Base-by-base conservation (phyloP, 2,329 filamentous ascomycete species). In the Aureobasidium sp. region DNA sequence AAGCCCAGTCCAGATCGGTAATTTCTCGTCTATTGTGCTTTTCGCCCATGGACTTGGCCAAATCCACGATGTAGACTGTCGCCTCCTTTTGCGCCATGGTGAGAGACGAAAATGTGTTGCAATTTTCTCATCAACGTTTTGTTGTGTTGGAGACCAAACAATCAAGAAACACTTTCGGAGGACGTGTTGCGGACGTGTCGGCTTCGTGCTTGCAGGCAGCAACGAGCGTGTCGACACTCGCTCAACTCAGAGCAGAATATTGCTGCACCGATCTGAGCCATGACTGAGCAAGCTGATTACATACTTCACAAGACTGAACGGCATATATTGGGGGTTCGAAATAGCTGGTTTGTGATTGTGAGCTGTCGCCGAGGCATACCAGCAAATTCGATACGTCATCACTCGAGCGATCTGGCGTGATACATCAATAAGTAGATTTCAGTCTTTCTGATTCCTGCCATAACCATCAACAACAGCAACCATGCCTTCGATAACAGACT, bases 61-160 rank as follows among this genome's bases (percentile, higher is more conserved):
- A 75, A 71, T 98, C 93, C 56, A 98, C 72, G 61, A 98, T 85
- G 69, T 93, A 98, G 38, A 97, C 81, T 0, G 86, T 93, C 7
- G 90, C 89, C 73, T 97, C 89, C 68, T 98, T 98, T 58, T 87
- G 84, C 10, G 90, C 86, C 91, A 97, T 97, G 19, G 51, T 59
- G 59, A 49, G 16, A 38, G 22, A 12, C 12, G 17, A 22, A n/a
- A 37, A 48, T 37, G 7, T 3, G 16, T 24, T 34, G 27, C 3
- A 24, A 16, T 30, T 30, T 30, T 30, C 12, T 30, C n/a, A 30
- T 19, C 3, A 21, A 27, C 16, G 45, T 22, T 49, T 11, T 49
- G 45, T 49, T 49, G 45, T 49, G 45, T 19, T 49, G 7, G 8
- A 39, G 22, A 25, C 47, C 30, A 41, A 51, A 51, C 38, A 41